Percentiles rank a stretch among this genome's conserved stretches.
phyloP scores from a whole-genome alignment of 805 yeast species.

The Candida takata region DNA sequence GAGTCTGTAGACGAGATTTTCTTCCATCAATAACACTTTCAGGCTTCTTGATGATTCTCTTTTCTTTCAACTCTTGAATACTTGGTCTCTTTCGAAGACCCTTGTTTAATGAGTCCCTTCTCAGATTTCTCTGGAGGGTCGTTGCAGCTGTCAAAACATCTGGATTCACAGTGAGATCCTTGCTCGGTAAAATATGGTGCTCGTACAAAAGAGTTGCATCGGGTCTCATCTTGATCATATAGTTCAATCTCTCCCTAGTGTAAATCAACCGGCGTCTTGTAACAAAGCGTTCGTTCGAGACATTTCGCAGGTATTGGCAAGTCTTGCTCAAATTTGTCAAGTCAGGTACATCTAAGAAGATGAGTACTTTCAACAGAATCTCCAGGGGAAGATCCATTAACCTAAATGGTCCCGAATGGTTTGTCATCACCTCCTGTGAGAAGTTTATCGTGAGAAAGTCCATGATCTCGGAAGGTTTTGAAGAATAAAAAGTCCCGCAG shows the following conservation, averaged over 20 bases:
- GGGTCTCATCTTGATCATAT: constrained; percentile 9
- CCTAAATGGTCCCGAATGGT: constrained; percentile 14
- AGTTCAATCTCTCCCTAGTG: constrained; percentile 11
- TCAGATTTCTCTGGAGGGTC: constrained; percentile 11
- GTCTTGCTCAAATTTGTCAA: constrained; percentile 11
- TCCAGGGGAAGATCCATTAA: constrained; percentile 21
- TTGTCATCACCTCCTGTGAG: constrained; percentile 5
- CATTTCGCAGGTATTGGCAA: constrained; percentile 13
- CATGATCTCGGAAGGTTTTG: no score
- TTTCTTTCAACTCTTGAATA: constrained; percentile 13
- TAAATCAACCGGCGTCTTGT: constrained; percentile 17
- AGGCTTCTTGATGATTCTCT: constrained; percentile 14
- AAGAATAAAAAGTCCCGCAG: no score
- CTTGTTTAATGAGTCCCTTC: constrained; percentile 15
- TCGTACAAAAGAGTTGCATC: constrained; percentile 9
- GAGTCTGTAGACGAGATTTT: constrained; percentile 9
- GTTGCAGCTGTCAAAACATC: constrained; percentile 4
- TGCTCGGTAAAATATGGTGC: constrained; percentile 15
- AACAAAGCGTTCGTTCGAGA: constrained; percentile 19
- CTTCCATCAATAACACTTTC: constrained; percentile 6
- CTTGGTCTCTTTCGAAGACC: constrained; percentile 17
- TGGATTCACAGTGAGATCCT: constrained; percentile 4
- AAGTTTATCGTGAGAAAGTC: constrained; percentile 22
- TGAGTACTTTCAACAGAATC: constrained; percentile 16
- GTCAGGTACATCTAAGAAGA: constrained; percentile 21